Evolutionary conservation across 2,329 filamentous ascomycete species (phyloP).

Genomic region (Aspergillus pseudonomiae): DNA sequence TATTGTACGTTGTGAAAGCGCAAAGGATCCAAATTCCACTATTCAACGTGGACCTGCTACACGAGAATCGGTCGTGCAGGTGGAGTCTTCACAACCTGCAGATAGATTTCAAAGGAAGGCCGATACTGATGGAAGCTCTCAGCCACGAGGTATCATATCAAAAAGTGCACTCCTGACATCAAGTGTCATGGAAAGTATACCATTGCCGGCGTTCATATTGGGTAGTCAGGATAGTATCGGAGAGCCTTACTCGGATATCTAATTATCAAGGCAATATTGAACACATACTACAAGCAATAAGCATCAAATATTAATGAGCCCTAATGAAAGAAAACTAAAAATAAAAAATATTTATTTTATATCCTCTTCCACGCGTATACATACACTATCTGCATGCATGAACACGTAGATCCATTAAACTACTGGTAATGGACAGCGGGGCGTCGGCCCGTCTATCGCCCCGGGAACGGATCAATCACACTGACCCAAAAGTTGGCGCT

Average conservation of each 20-base stretch:
- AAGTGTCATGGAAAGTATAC: conserved; percentile 48
- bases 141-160: conserved; percentile 30
- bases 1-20: conserved; percentile 23
- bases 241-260: conserved; percentile 38
- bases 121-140: conserved; percentile 15
- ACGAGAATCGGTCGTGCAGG: conserved; percentile 38
- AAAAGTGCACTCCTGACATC: conserved; percentile 44
- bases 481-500: conserved; percentile 1
- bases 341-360: background rate
- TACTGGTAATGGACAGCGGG: conserved; percentile 17
- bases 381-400: background rate
- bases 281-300: background rate
- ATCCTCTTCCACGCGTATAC: background rate
- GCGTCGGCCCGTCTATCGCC: conserved; percentile 35
- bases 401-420: background rate
- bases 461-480: conserved; percentile 18
- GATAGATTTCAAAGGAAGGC: conserved; percentile 26
- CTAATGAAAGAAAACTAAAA: background rate
- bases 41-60: conserved; percentile 23
- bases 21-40: conserved; percentile 7
- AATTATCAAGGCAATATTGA: background rate
- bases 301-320: background rate
- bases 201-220: conserved; percentile 42
- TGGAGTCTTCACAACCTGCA: conserved; percentile 45
- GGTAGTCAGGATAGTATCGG: conserved; percentile 43